Evolutionary conservation across 2,329 filamentous ascomycete species (phyloP), one percentile per base, ranked within the genome.

Genomic region (Elsinoe arachidis): DNA sequence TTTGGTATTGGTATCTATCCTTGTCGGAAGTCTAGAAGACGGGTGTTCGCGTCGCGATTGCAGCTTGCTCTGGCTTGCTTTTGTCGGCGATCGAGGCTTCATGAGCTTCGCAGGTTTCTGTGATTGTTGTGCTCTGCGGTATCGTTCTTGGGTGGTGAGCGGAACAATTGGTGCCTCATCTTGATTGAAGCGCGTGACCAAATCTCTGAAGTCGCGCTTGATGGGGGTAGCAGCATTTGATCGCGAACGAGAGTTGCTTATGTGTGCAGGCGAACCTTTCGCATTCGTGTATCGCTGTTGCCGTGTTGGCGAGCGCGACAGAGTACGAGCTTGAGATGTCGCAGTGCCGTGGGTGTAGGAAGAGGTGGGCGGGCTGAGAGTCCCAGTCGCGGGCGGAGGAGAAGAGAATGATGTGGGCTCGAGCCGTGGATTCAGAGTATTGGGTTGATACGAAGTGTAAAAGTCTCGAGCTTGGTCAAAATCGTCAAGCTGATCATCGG

Each of bases 121-220:
- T 55, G 21, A 58, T 44, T 60, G 62, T 19, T 52, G 57, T 15
- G 62, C 58, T 21, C 63, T 62, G 56, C 61, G 60, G 55, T 65
- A 64, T 26, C 62, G 60, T 19, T 68, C 65, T 57, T 64, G 64
- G 33, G 57, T 62, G 10, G 64, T 64, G 43, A 61, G 62, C 33
- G 64, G 59, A 21, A 62, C 57, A 30, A 64, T 60, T 14, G 59
- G 35, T n/a, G 61, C 61, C 51, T 56, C 58, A 26, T 61, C 61
- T 66, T 85, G 82, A 70, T 92, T 87, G 72, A 92, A 93, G 56
- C 81, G 84, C 70, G 85, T 88, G 65, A 88, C 84, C 61, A 93
- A 76, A 67, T 93, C 88, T 72, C 86, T 89, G 63, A 93, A 87
- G 60, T 86, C 91, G n/a, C 83, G 78, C 63, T 86, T 30, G 67